Base-by-base conservation (phyloP, 139 green algal species). In the Coccomyxa sp. region DNA sequence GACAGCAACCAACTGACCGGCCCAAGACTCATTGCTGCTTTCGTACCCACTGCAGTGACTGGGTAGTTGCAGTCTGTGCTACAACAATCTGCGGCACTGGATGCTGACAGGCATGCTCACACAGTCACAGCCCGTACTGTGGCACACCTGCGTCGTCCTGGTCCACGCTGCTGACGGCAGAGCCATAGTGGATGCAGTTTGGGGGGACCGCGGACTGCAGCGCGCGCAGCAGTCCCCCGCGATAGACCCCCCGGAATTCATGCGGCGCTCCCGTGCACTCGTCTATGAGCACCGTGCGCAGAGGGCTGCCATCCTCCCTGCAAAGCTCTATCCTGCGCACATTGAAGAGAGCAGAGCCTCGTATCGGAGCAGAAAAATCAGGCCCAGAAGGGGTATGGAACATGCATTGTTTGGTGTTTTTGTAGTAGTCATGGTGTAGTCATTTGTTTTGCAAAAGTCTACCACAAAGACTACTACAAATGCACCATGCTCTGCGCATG, bases 241-340 rank as follows among this genome's bases (percentile, higher is more conserved):
- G 83, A 23, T 81, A 84, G 67, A 97, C 89, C 13, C 91, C 92
- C 4, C 94, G 85, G 83, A 95, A 94, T 82, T 97, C 94, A 84
- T 93, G 89, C 13, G 88, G 88, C 0, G 86, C 93, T 21, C 88
- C 87, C 3, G 91, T 82, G 81, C 90, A 94, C 77, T 94, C 90
- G 4, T 79, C 75, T 14, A 97, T 81, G 38, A 23, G 16, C 74
- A 97, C 96, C 4, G 60, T 28, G 18, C 83, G 85, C 66, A 97
- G 86, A 18, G 83, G 67, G n/a, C 38, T 58, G 1, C 90, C 89
- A 71, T 79, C 58, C 0, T 85, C 28, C 57, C 79, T 85, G 77
- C 85, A 90, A 13, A 95, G 82, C 83, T 94, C 77, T 10, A 92
- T 76, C 74, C 87, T 91, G 80, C 45, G 79, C 10, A 14, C 27